Conservation (phyloP, 1,284 basidiomycete species). For the Boletus hoseneyae region DNA sequence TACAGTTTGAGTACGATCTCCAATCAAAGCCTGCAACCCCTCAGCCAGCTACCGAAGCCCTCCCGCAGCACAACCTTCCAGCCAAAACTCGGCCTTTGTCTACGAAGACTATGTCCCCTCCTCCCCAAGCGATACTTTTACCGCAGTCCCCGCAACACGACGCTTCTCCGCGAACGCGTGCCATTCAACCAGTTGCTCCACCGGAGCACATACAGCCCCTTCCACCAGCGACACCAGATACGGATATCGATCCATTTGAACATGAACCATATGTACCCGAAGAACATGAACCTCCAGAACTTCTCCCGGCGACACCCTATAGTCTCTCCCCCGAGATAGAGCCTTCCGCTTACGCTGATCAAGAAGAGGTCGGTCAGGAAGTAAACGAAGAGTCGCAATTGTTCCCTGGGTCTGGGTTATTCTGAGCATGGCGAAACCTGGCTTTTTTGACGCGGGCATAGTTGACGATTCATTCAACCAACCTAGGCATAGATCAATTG, state of each 20-base stretch:
- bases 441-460: not conserved
- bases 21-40: conserved; percentile 32
- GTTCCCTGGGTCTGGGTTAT: conserved; percentile 56
- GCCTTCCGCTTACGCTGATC: not conserved
- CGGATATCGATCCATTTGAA: conserved; percentile 38
- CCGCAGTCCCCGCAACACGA: conserved; percentile 9
- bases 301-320: conserved; percentile 26
- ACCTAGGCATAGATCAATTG: conserved; percentile 14
- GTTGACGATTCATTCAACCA: not conserved
- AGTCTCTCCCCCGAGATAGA: conserved; percentile 28
- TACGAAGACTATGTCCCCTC: conserved; percentile 8
- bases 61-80: conserved; percentile 13
- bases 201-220: conserved; percentile 17
- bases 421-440: conserved; percentile 31
- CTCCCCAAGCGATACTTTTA: conserved; percentile 14
- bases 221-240: conserved; percentile 23
- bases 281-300: conserved; percentile 10
- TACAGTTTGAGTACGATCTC: conserved; percentile 44
- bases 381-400: conserved; percentile 41
- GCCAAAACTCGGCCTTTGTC: conserved; percentile 8
- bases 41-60: conserved; percentile 7
- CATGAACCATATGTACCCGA: conserved; percentile 31
- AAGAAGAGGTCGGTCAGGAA: conserved; percentile 39
- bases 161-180: conserved; percentile 8
- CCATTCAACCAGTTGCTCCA: conserved; percentile 8